Base-by-base conservation (phyloP, 306 rosid genomes). In the Prunus campanulata region DNA sequence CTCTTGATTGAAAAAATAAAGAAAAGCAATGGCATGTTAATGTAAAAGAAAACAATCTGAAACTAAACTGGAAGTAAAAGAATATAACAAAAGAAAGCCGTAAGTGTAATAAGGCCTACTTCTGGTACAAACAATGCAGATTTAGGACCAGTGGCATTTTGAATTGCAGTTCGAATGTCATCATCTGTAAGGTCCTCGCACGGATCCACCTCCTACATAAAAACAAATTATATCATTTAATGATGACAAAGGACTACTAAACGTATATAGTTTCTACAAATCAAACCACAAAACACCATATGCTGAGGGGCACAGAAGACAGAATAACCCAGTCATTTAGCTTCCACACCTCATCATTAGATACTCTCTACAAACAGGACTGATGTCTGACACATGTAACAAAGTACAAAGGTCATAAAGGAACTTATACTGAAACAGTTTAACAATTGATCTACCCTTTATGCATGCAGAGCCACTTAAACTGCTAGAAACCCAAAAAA, bases 131-230 rank as follows among this genome's bases (percentile, higher is more conserved):
- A 96, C 55, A 96, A 81, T 72, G 99, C 99, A 70, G 97, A 90
- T 84, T 77, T 92, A 50, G 99, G 93, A 78, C 99, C 99, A 35
- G 97, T 96, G 65, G 99, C 97, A 85, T 96, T 96, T 85, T 92
- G 99, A 81, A 96, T 96, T 65, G 99, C 97, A 66, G 99, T 96
- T 32, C 97, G 96, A 77, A 96, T 91, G 85, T 92, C 99, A 63
- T 92, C 98, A 86, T 96, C 99, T 83, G 98, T 92, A 84, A 96
- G 88, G 77, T 87, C 96, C 89, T 92, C 97, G 66, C 99, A 96
- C n/a, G 99, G 99, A 91, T 96, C 99, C 78, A 96, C 99, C 85
- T 92, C 99, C 99, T 96, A 82, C 22, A 85, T 55, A 10, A 82
- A 61, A 75, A 52, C 30, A 77, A 75, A 63, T 72, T 70, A 68